phyloP scores from a whole-genome alignment of 306 rosid genomes.

The Gastrolobium villosum region DNA sequence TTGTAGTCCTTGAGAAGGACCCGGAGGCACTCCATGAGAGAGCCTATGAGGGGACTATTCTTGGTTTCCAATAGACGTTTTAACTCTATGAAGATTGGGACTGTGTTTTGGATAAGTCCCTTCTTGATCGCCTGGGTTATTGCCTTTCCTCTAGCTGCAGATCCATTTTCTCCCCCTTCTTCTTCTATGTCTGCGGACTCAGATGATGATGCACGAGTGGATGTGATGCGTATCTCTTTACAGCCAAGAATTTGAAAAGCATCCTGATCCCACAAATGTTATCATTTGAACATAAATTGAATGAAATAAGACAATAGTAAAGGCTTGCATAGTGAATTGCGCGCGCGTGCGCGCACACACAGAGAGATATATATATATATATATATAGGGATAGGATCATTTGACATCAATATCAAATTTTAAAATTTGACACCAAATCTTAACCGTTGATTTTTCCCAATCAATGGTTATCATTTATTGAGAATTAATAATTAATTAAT shows the following conservation, averaged over 20 bases:
- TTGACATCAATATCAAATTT: no score
- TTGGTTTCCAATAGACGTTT: conserved; percentile 84
- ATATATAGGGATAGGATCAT: background rate
- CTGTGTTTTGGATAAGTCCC: conserved; percentile 82
- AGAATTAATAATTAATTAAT: no score
- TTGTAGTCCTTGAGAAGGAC: conserved; percentile 91
- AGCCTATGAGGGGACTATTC: conserved; percentile 89
- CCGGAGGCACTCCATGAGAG: conserved; percentile 94
- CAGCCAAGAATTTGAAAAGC: conserved; percentile 81
- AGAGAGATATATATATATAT: background rate
- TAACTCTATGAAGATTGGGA: conserved; percentile 93
- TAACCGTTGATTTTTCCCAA: no score
- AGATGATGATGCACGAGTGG: conserved; percentile 62
- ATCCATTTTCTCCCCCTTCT: conserved; percentile 73
- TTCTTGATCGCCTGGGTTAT: conserved; percentile 85
- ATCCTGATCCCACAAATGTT: conserved; percentile 64
- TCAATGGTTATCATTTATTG: no score
- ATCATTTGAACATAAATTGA: conserved; percentile 37
- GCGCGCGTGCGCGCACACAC: no score
- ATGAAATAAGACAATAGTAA: conserved; percentile 25
- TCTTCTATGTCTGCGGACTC: conserved; percentile 82
- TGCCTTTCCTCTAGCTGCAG: conserved; percentile 80
- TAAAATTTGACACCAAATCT: no score
- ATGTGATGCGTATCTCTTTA: conserved; percentile 84
- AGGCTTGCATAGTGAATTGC: conserved; percentile 19